Percentiles rank a stretch among this genome's conserved stretches.
Evolutionary conservation across 140 eudicot genomes (phyloP).

Genomic region (Flaveria floridana): DNA sequence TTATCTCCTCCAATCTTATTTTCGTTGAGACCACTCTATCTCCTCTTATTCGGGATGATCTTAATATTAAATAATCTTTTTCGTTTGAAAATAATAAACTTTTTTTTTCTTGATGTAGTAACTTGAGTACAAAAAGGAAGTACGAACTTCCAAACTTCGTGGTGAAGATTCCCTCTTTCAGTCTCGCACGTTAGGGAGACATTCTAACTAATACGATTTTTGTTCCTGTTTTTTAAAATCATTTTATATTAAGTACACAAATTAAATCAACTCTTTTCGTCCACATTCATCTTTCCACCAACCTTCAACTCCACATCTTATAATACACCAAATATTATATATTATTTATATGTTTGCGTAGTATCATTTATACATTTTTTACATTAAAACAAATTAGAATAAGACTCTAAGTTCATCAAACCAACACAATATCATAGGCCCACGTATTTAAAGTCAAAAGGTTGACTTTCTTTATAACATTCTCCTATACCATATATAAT

Average conservation of each 20-base stretch:
- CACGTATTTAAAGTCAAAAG: conserved; percentile 26
- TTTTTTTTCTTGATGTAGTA: not conserved
- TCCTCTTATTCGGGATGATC: too few species aligned
- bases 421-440: conserved; percentile 25
- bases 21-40: too few species aligned
- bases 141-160: conserved; percentile 26
- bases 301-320: conserved; percentile 10
- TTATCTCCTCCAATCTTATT: too few species aligned
- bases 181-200: conserved; percentile 35
- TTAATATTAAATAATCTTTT: not conserved
- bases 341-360: not conserved
- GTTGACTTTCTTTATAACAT: conserved; percentile 29
- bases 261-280: not conserved
- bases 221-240: not conserved
- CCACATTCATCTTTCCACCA: conserved; percentile 22
- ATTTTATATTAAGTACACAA: not conserved
- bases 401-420: conserved; percentile 17
- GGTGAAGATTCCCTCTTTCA: conserved; percentile 26
- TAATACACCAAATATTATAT: not conserved
- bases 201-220: not conserved
- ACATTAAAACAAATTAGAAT: conserved; percentile 10
- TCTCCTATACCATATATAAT: conserved; percentile 17
- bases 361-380: not conserved
- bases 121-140: conserved; percentile 24
- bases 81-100: not conserved